These are phyloP conservation scores for Nothomitra cinnamomea DNA, from an alignment of 2,329 filamentous ascomycete species.

Conservation along the genomic window DNA sequence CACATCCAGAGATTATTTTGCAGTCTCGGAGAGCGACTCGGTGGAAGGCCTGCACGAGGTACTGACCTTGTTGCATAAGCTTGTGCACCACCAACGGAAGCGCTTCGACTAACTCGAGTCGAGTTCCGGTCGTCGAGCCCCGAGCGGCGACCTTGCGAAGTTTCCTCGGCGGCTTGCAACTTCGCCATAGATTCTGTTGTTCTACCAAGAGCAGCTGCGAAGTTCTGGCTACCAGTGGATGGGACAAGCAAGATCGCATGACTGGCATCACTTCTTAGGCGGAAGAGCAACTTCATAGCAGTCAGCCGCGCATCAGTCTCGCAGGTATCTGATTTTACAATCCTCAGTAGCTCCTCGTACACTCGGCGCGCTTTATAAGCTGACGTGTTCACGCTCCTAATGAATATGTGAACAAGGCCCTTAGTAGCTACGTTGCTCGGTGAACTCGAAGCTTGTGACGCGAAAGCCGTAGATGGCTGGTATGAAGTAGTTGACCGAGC, in stretches of 20 bases:
- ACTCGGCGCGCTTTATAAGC: constrained; percentile 44
- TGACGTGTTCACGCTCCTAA: constrained; percentile 51
- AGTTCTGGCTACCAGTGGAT: constrained; percentile 52
- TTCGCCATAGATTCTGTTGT: constrained; percentile 34
- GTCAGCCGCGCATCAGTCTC: constrained; percentile 55
- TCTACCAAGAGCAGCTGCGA: constrained; percentile 57
- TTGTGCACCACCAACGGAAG: constrained; percentile 5
- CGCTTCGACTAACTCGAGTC: constrained; percentile 18
- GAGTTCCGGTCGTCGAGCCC: constrained; percentile 15
- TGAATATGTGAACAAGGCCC: constrained; percentile 60
- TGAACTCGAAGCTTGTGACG: constrained; percentile 17
- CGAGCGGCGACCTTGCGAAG: constrained; percentile 7
- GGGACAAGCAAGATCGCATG: constrained; percentile 57
- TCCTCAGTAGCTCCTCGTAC: constrained; percentile 45
- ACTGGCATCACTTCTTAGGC: constrained; percentile 66
- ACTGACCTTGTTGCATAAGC: constrained; percentile 13
- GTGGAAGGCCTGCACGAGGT: neutral
- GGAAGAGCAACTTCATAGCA: constrained; percentile 63
- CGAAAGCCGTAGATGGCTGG: constrained; percentile 5
- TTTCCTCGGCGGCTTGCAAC: constrained; percentile 25
- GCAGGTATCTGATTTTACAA: constrained; percentile 41
- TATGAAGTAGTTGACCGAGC: constrained; percentile 6
- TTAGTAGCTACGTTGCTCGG: constrained; percentile 47
- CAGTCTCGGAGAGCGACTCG: neutral
- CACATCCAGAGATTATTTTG: constrained; percentile 34